A percentile compares a stretch with the other conserved stretches of the same genome.
phyloP scores from a whole-genome alignment of 352 stramenopile species.

The Elongisporangium prolatum region DNA sequence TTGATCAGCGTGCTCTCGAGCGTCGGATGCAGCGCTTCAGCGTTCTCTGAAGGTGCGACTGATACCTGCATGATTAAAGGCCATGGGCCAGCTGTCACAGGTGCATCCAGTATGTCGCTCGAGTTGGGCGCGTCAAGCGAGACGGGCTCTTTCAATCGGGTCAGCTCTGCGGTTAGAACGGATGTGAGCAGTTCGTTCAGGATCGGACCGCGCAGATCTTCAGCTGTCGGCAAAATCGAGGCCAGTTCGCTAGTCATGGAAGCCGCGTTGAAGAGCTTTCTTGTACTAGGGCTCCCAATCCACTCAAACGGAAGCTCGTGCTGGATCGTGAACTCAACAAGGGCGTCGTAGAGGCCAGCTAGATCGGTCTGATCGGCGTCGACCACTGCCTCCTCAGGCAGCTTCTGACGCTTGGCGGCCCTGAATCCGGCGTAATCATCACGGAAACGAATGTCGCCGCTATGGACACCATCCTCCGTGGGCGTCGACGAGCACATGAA shows the following conservation, averaged over 20 bases:
- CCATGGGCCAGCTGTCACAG: slow-evolving; percentile 5
- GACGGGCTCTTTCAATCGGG: slow-evolving; percentile 32
- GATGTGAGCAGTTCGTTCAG: slow-evolving; percentile 33
- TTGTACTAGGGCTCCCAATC: slow-evolving; percentile 44
- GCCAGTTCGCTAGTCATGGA: neutral
- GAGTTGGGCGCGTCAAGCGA: slow-evolving; percentile 2
- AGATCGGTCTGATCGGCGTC: slow-evolving; percentile 5
- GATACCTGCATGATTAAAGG: slow-evolving; percentile 39
- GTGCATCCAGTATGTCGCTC: neutral
- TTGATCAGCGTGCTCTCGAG: slow-evolving; percentile 37
- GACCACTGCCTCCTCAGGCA: neutral
- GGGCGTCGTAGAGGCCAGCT: slow-evolving; percentile 19
- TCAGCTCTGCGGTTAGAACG: slow-evolving; percentile 27
- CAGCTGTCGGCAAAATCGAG: slow-evolving; percentile 21
- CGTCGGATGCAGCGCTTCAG: slow-evolving; percentile 5
- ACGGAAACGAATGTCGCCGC: neutral
- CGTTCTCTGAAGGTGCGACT: neutral
- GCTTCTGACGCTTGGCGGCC: slow-evolving; percentile 15
- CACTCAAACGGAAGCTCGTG: slow-evolving; percentile 64
- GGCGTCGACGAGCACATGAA: slow-evolving; percentile 8
- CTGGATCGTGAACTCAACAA: slow-evolving; percentile 63
- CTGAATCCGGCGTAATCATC: slow-evolving; percentile 5
- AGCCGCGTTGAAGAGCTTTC: slow-evolving; percentile 30
- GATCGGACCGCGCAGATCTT: slow-evolving; percentile 32
- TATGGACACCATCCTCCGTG: slow-evolving; percentile 5